A percentile compares a stretch with the other conserved stretches of the same genome.
phyloP scores from a whole-genome alignment of 2,329 filamentous ascomycete genomes.

The Talaromyces atroroseus region DNA sequence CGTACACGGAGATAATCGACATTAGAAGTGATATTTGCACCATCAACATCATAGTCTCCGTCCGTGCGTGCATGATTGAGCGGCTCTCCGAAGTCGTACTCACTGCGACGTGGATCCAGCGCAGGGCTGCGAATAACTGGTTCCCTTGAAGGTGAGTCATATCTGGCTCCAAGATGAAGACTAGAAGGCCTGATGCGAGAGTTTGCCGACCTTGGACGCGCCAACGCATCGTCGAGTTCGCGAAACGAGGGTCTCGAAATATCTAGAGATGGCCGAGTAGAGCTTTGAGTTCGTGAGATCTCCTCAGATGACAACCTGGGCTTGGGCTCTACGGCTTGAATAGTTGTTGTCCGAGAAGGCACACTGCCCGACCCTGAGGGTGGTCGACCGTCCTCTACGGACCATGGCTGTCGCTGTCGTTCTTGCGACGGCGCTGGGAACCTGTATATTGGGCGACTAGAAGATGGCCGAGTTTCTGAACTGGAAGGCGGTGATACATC shows the following conservation, averaged over 20 bases:
- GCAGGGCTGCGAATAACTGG: conserved; percentile 55
- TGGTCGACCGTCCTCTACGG: conserved; percentile 23
- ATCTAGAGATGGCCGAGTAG: conserved; percentile 66
- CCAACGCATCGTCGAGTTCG: conserved; percentile 56
- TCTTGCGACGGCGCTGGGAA: conserved; percentile 46
- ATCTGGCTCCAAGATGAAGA: conserved; percentile 73
- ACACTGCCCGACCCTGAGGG: conserved; percentile 22
- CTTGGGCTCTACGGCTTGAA: conserved; percentile 42
- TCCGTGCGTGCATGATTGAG: conserved; percentile 32
- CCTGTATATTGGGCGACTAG: conserved; percentile 47
- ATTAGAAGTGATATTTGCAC: conserved; percentile 65
- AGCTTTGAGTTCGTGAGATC: conserved; percentile 48
- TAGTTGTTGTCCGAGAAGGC: conserved; percentile 30
- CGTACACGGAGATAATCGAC: conserved; percentile 75
- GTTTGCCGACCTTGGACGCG: conserved; percentile 59
- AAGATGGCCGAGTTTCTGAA: conserved; percentile 26
- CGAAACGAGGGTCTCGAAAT: conserved; percentile 58
- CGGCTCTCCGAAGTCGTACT: conserved; percentile 32
- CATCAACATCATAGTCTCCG: conserved; percentile 29
- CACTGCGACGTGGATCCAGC: conserved; percentile 27
- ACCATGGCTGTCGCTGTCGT: conserved; percentile 44
- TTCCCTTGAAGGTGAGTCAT: conserved; percentile 71
- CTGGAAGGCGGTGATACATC: conserved; percentile 39
- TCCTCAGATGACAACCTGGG: conserved; percentile 46
- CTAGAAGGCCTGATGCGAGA: conserved; percentile 69